Evolutionary conservation across 345 rosid species (phyloP).

Genomic region (Eucalyptus tenuipes): DNA sequence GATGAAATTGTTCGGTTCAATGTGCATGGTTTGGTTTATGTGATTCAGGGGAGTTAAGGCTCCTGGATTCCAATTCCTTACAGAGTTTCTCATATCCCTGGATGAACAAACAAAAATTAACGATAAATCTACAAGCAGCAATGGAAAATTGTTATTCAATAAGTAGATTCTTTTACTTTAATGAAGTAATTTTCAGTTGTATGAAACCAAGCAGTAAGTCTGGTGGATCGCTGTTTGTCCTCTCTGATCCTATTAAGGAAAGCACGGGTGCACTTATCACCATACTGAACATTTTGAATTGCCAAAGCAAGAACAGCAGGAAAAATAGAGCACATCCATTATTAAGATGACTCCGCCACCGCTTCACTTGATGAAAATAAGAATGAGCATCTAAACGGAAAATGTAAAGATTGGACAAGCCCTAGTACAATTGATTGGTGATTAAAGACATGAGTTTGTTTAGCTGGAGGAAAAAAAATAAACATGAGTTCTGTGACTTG

Average conservation of each 20-base stretch:
- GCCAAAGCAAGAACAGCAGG: slow-evolving; percentile 86
- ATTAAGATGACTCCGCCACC: neutral
- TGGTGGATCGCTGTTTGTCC: slow-evolving; percentile 82
- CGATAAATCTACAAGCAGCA: neutral
- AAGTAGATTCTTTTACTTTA: slow-evolving; percentile 21
- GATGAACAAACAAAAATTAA: neutral
- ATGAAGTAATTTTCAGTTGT: slow-evolving; percentile 73
- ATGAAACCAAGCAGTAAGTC: slow-evolving; percentile 88
- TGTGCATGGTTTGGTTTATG: too few relatives aligned
- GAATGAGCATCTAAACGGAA: neutral
- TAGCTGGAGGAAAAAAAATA: neutral
- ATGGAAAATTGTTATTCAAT: neutral
- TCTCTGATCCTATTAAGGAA: slow-evolving; percentile 75
- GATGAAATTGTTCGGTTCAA: too few relatives aligned
- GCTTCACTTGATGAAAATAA: neutral
- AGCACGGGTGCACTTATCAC: slow-evolving; percentile 84
- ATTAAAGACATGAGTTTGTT: neutral
- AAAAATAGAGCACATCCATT: neutral
- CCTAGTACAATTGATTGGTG: neutral
- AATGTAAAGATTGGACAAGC: neutral
- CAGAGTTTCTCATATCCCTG: slow-evolving; percentile 66
- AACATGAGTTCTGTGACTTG: neutral
- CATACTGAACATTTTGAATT: slow-evolving; percentile 30
- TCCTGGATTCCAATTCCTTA: slow-evolving; percentile 27
- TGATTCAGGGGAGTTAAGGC: neutral